Conservation (phyloP, 495 filamentous ascomycete genomes). For the Elaphomyces granulatus region DNA sequence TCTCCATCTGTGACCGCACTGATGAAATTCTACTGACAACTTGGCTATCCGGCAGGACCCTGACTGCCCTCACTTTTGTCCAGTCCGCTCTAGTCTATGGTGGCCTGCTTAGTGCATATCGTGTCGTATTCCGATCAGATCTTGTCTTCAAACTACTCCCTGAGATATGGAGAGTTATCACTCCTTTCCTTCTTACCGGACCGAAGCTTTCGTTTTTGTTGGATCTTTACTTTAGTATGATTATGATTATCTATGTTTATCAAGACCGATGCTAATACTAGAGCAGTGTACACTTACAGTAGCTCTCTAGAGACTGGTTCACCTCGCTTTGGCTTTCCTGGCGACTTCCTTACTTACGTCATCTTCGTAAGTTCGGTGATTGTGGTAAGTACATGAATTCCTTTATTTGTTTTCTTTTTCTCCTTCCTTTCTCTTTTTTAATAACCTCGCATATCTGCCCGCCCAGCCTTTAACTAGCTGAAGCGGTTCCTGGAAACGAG, state of each 20-base stretch:
- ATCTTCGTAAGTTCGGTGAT: conserved; percentile 45
- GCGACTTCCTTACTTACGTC: conserved; percentile 54
- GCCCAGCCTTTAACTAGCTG: conserved; percentile 72
- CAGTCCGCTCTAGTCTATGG: conserved; percentile 47
- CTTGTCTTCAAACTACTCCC: conserved; percentile 50
- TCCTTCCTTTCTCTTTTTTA: conserved; percentile 9
- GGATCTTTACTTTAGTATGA: conserved; percentile 71
- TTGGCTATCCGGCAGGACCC: conserved; percentile 45
- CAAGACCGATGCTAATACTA: conserved; percentile 17
- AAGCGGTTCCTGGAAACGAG: conserved; percentile 96
- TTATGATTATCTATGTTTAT: conserved; percentile 4
- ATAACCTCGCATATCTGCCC: conserved; percentile 87
- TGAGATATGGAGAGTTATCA: conserved; percentile 52
- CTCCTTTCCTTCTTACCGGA: conserved; percentile 59
- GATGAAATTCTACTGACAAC: conserved; percentile 7
- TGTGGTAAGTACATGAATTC: conserved; percentile 38
- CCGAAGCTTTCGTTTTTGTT: conserved; percentile 50
- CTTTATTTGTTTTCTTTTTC: conserved; percentile 6
- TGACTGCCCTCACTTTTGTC: conserved; percentile 51
- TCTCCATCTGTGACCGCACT: not conserved
- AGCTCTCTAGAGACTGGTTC: conserved; percentile 46
- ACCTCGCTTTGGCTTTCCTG: conserved; percentile 44
- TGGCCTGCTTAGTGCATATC: conserved; percentile 37
- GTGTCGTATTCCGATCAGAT: conserved; percentile 43
- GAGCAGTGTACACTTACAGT: conserved; percentile 49